Base-by-base conservation (phyloP, 768 basidiomycete species). In the Asterophora parasitica region DNA sequence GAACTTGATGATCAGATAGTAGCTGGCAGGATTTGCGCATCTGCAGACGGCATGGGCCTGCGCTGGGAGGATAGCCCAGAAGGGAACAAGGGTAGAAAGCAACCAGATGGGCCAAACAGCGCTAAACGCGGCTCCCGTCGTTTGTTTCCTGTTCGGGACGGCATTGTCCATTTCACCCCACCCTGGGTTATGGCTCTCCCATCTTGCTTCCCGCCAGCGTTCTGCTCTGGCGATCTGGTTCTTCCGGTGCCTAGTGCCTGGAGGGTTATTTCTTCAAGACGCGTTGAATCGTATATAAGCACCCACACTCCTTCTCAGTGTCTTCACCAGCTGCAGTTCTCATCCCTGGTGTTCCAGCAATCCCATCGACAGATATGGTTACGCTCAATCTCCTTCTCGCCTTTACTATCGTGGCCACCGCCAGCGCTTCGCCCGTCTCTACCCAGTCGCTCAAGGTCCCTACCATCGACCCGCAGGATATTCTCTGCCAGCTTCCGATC, bases 401-500 rank as follows among this genome's bases (percentile, higher is more conserved):
- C 30, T 57, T 59, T 50, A 49, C 72, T 35, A 56, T 71, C 27
- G 46, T 66, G 46, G 37, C 58, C 44, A 57, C 65, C 30, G 59
- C 52, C 23, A 57, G 49, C 55, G 76, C 64, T 44, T 64, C 60
- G 51, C 71, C 65, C 15, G 43, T 56, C 28, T 49, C 53, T 35
- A 42, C 44, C 23, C 36, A 50, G 9, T 42, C 55, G 20, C 54
- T 72, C 45, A 58, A 55, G 16, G 64, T 76, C 46, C 71, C 71
- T 7, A 62, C 56, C 16, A 42, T 69, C 52, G 65, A 70, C 52
- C 65, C 71, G 19, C 59, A 60, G 42, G 68, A 71, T 31, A 61
- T 76, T 8, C 60, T 79, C 13, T 81, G 79, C 66, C 64, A 70
- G 33, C 52, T 78, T 23, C 73, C 75, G 16, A 61, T 78, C 49